These are phyloP conservation scores for Lecanosticta acicola DNA, from an alignment of 2,329 filamentous ascomycete genomes.

Conservation along the genomic window DNA sequence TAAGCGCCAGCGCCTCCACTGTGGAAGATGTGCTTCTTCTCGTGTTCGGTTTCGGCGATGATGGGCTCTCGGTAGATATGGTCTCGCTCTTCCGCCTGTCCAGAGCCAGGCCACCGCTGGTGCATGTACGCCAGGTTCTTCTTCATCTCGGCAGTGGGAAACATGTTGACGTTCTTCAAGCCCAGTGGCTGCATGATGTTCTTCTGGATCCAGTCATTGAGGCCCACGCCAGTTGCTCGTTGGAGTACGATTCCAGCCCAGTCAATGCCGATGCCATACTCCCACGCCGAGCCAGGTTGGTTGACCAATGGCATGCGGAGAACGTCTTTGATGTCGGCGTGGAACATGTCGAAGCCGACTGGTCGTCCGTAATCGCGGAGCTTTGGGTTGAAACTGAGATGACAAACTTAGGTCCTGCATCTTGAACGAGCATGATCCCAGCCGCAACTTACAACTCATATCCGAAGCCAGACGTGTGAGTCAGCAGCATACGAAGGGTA, in stretches of 20 bases:
- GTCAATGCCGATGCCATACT: constrained; percentile 49
- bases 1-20: constrained; percentile 59
- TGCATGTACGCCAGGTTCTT: constrained; percentile 54
- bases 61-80: constrained; percentile 49
- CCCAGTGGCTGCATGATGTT: constrained; percentile 45
- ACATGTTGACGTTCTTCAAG: constrained; percentile 51
- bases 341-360: constrained; percentile 54
- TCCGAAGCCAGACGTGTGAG: constrained; percentile 47
- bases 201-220: constrained; percentile 44
- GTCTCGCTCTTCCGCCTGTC: constrained; percentile 37
- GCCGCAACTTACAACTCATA: constrained; percentile 38
- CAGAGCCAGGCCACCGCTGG: constrained; percentile 39
- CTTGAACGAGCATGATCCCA: too few relatives aligned
- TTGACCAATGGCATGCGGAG: constrained; percentile 51
- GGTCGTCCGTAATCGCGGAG: constrained; percentile 43
- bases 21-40: constrained; percentile 48
- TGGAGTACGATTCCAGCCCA: constrained; percentile 48
- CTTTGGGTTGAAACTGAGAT: constrained; percentile 37
- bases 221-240: constrained; percentile 37
- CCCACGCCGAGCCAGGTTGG: constrained; percentile 58
- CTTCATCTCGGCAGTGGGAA: constrained; percentile 52
- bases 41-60: constrained; percentile 39
- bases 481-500: constrained; percentile 47
- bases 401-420: background rate
- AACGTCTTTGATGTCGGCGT: constrained; percentile 46